phyloP scores from a whole-genome alignment of 768 basidiomycete genomes.

The Filobasidium wieringae region DNA sequence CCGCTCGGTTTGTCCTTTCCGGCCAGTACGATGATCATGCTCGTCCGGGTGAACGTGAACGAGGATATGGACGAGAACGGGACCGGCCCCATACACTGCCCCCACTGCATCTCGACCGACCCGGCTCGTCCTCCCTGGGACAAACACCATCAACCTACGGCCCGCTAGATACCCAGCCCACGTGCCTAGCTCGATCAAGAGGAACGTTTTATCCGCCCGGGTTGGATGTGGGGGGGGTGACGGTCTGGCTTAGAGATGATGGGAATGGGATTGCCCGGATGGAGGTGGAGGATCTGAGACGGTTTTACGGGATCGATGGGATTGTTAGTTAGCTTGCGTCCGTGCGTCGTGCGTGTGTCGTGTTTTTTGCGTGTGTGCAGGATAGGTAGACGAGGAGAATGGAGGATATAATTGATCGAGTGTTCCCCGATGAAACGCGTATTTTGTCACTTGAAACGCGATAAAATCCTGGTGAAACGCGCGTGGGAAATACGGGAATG shows the following conservation, averaged over 20 bases:
- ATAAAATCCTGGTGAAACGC: too few relatives aligned
- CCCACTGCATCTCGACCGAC: slow-evolving; percentile 40
- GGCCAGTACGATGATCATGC: too few relatives aligned
- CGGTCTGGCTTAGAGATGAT: slow-evolving; percentile 78
- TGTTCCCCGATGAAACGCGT: too few relatives aligned
- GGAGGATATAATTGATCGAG: too few relatives aligned
- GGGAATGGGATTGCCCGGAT: slow-evolving; percentile 56
- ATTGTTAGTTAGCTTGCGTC: not conserved
- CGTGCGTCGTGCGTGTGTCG: too few relatives aligned
- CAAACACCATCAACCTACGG: slow-evolving; percentile 45
- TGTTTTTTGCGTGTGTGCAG: too few relatives aligned
- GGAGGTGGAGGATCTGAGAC: slow-evolving; percentile 63
- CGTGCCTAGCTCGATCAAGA: slow-evolving; percentile 46
- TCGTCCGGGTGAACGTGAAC: too few relatives aligned
- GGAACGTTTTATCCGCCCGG: slow-evolving; percentile 72
- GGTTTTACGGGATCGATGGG: slow-evolving; percentile 52
- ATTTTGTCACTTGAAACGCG: too few relatives aligned
- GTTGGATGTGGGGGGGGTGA: slow-evolving; percentile 61
- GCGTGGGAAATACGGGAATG: too few relatives aligned
- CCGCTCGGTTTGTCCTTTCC: too few relatives aligned
- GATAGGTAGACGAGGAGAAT: too few relatives aligned
- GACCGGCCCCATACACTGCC: slow-evolving; percentile 47
- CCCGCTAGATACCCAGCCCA: slow-evolving; percentile 64
- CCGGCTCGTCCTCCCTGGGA: slow-evolving; percentile 8
- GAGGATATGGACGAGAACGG: too few relatives aligned